phyloP scores from a whole-genome alignment of 495 filamentous ascomycete genomes.

The Penicillium verhagenii region DNA sequence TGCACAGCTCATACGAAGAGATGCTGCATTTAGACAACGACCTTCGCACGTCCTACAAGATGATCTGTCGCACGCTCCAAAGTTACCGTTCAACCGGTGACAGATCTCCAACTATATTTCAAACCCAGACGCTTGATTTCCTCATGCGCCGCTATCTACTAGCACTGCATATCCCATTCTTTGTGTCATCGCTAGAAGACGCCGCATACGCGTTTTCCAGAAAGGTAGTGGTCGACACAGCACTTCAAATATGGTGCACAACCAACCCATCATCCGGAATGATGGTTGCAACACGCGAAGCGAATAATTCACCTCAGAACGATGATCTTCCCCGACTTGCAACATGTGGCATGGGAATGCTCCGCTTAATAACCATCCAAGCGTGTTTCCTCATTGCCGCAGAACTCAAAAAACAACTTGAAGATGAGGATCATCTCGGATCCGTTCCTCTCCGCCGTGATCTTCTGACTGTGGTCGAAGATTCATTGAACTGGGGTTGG shows the following conservation, averaged over 20 bases:
- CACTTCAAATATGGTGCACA: constrained; percentile 49
- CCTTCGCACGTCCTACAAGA: constrained; percentile 34
- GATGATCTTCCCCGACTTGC: constrained; percentile 44
- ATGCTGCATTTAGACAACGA: constrained; percentile 37
- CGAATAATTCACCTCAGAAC: constrained; percentile 10
- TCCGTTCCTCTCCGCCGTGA: constrained; percentile 45
- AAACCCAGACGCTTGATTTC: constrained; percentile 39
- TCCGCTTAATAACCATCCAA: constrained; percentile 42
- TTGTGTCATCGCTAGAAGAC: constrained; percentile 33
- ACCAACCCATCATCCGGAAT: constrained; percentile 33
- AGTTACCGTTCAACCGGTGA: constrained; percentile 17
- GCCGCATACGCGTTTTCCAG: constrained; percentile 50
- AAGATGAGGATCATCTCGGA: constrained; percentile 50
- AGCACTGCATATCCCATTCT: constrained; percentile 51
- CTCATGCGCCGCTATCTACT: constrained; percentile 46
- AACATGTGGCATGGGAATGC: constrained; percentile 46
- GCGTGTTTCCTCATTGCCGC: constrained; percentile 40
- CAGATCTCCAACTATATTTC: constrained; percentile 32
- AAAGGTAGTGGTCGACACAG: constrained; percentile 44
- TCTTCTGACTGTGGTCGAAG: constrained; percentile 44
- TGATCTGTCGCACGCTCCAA: constrained; percentile 36
- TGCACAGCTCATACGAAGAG: constrained; percentile 35
- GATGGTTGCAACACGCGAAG: constrained; percentile 12
- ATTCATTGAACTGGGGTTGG: constrained; percentile 45
- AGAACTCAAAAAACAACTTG: constrained; percentile 49